phyloP scores from a whole-genome alignment of 371 early-diverging fungal genomes.

The Mortierella sp. region DNA sequence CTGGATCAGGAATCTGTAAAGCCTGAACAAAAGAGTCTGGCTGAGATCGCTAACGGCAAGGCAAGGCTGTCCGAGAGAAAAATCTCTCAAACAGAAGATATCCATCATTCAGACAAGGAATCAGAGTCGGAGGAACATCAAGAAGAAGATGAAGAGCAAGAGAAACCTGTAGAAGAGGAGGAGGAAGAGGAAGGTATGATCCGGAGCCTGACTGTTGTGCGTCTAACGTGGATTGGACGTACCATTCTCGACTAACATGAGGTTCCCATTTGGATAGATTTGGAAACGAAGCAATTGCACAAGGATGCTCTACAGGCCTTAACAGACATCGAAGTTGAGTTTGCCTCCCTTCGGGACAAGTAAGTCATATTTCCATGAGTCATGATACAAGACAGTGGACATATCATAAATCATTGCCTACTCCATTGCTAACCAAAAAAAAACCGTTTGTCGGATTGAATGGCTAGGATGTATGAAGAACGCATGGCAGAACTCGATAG shows the following conservation, averaged over 20 bases:
- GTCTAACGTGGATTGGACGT: too few relatives aligned
- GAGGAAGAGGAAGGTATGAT: slow-evolving; percentile 11
- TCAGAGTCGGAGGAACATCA: slow-evolving; percentile 28
- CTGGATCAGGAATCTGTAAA: slow-evolving; percentile 12
- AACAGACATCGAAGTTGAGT: slow-evolving; percentile 61
- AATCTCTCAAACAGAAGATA: slow-evolving; percentile 16
- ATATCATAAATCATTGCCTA: background rate
- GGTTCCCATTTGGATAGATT: slow-evolving; percentile 8
- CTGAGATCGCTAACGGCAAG: slow-evolving; percentile 21
- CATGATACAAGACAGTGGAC: background rate
- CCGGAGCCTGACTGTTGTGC: too few relatives aligned
- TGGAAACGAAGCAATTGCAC: slow-evolving; percentile 48
- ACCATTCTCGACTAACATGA: background rate
- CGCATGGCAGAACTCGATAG: slow-evolving; percentile 66
- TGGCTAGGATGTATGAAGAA: slow-evolving; percentile 68
- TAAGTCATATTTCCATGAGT: slow-evolving; percentile 25
- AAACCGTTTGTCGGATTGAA: background rate
- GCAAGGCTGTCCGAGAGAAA: slow-evolving; percentile 30
- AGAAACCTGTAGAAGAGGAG: slow-evolving; percentile 31
- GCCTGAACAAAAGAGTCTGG: slow-evolving; percentile 22
- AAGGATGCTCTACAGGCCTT: slow-evolving; percentile 60
- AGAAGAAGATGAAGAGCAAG: slow-evolving; percentile 34
- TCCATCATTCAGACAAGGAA: slow-evolving; percentile 24
- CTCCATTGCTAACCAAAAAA: background rate
- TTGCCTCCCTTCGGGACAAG: slow-evolving; percentile 62